phyloP scores from a whole-genome alignment of 2,329 filamentous ascomycete species.

The Diaporthe sp. region DNA sequence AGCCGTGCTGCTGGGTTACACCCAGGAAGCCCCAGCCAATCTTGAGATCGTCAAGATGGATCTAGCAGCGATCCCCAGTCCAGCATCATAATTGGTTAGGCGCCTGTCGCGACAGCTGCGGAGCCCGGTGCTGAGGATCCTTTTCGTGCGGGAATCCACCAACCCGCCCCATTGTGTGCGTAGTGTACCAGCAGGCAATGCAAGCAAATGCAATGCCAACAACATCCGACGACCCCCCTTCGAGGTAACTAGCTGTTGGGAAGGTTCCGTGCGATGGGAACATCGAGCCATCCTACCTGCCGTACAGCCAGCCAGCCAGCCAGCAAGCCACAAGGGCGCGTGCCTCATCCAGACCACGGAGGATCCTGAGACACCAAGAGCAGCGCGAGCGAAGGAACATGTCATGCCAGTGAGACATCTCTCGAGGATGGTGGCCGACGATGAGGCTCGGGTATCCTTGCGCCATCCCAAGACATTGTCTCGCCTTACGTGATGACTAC shows the following conservation, averaged over 20 bases:
- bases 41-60: constrained; percentile 37
- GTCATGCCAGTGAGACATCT: constrained; percentile 14
- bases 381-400: constrained; percentile 7
- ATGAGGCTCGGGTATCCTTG: constrained; percentile 31
- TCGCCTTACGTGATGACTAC: constrained; percentile 31
- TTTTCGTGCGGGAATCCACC: constrained; percentile 18
- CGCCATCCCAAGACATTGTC: constrained; percentile 22
- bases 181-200: neutral
- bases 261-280: neutral
- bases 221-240: constrained; percentile 3
- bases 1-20: constrained; percentile 8
- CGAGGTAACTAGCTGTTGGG: neutral
- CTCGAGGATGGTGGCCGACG: neutral
- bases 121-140: constrained; percentile 27
- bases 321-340: neutral
- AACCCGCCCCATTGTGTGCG: neutral
- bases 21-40: constrained; percentile 30
- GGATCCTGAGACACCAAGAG: constrained; percentile 19
- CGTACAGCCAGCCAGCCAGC: neutral
- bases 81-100: constrained; percentile 31
- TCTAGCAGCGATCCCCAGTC: constrained; percentile 40
- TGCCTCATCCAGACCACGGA: neutral
- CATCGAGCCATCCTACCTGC: neutral
- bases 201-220: constrained; percentile 17
- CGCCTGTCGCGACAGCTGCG: constrained; percentile 38